Evolutionary conservation across 139 green algal genomes (phyloP), one percentile per base, ranked within the genome.

Genomic region (Coelastrella sp.): DNA sequence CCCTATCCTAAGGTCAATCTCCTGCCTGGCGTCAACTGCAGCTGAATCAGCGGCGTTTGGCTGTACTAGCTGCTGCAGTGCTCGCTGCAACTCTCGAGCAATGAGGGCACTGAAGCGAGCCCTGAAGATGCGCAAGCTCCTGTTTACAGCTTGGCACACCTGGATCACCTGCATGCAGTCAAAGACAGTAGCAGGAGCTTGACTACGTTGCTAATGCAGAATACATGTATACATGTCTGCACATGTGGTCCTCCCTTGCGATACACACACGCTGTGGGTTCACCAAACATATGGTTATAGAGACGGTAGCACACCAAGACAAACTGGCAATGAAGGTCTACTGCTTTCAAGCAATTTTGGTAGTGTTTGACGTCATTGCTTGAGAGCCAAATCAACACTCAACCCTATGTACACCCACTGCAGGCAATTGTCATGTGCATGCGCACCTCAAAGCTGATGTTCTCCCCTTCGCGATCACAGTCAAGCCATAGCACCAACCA

Each of bases 371-470:
- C n/a, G n/a, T n/a, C n/a, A n/a, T n/a, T n/a, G n/a, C n/a, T n/a
- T n/a, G n/a, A n/a, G n/a, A n/a, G n/a, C n/a, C n/a, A n/a, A n/a
- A n/a, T n/a, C n/a, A n/a, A n/a, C n/a, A n/a, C n/a, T n/a, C n/a
- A n/a, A n/a, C n/a, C n/a, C n/a, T n/a, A n/a, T n/a, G n/a, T n/a
- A n/a, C n/a, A n/a, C n/a, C n/a, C n/a, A n/a, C n/a, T n/a, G n/a
- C n/a, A n/a, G n/a, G n/a, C n/a, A n/a, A n/a, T n/a, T n/a, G n/a
- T n/a, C n/a, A n/a, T n/a, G n/a, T n/a, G n/a, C n/a, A n/a, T n/a
- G n/a, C 92, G 99, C 81, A 99, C 96, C 92, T 99, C 97, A 85
- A 98, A 99, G 4, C 94, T 91, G 83, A 99, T 99, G 91, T 98
- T 98, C 87, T 99, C 97, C 2, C 97, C 97, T 88, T 99, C 97